phyloP scores from a whole-genome alignment of 441 rosid genomes.

The Erysimum pusillum region DNA sequence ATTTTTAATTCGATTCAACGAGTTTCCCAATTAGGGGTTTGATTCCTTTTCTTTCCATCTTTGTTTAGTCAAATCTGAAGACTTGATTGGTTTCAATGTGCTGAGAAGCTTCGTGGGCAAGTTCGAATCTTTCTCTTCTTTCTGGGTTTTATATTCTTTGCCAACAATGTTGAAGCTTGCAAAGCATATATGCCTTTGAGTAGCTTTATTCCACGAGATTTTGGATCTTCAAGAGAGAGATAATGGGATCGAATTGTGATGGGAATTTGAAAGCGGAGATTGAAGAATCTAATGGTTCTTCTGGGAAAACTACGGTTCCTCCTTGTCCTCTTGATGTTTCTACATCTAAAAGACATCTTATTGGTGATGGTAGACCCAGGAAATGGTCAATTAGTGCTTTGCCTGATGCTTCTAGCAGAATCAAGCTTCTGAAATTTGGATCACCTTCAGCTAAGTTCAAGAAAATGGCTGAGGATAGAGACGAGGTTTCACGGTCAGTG shows the following conservation, averaged over 20 bases:
- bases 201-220: conserved; percentile 32
- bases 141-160: conserved; percentile 41
- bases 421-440: conserved; percentile 63
- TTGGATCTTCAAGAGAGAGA: conserved; percentile 13
- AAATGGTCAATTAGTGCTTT: conserved; percentile 40
- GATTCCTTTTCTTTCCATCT: neutral
- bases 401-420: conserved; percentile 46
- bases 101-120: conserved; percentile 38
- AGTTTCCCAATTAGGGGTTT: conserved; percentile 28
- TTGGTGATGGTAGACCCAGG: conserved; percentile 48
- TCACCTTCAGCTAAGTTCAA: conserved; percentile 77
- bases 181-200: conserved; percentile 37
- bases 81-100: conserved; percentile 13
- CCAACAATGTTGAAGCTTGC: conserved; percentile 41
- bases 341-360: conserved; percentile 57
- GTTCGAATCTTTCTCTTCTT: conserved; percentile 28
- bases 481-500: conserved; percentile 72
- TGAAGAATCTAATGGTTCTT: conserved; percentile 51
- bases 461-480: conserved; percentile 70
- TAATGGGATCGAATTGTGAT: conserved; percentile 59
- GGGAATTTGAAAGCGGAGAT: conserved; percentile 53
- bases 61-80: conserved; percentile 24
- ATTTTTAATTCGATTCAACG: conserved; percentile 16
- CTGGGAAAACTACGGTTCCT: conserved; percentile 37
- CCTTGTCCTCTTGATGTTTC: conserved; percentile 53